Conservation (phyloP, 176 grass and related monocot genomes). For the Phoenix dactylifera region DNA sequence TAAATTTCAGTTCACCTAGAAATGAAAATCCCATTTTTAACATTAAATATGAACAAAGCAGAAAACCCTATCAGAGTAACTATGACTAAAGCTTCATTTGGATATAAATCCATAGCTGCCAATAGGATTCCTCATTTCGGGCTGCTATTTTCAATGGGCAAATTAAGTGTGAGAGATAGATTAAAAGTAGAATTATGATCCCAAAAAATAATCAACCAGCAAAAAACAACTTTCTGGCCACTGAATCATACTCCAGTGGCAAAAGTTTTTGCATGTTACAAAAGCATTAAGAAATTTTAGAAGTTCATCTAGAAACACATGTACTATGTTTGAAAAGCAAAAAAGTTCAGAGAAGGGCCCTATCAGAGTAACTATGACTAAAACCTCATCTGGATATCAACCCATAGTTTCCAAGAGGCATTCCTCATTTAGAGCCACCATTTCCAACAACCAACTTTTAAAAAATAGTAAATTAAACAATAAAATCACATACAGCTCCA, state of each 20-base stretch:
- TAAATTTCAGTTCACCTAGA: too few species aligned
- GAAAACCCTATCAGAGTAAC: background rate
- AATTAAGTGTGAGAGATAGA: background rate
- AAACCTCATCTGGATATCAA: background rate
- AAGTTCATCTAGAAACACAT: too few species aligned
- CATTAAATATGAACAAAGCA: background rate
- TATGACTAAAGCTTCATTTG: background rate
- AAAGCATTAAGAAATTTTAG: too few species aligned
- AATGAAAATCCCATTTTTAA: too few species aligned
- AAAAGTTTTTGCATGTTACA: too few species aligned
- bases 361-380: background rate
- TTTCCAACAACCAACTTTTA: background rate
- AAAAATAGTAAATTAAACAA: background rate
- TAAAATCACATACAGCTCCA: too few species aligned
- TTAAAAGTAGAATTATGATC: too few species aligned
- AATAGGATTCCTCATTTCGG: background rate
- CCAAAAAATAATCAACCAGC: too few species aligned
- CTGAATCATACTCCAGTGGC: too few species aligned
- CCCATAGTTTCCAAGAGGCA: background rate
- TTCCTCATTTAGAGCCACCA: background rate
- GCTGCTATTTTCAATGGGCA: background rate
- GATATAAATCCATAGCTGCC: background rate
- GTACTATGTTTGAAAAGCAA: background rate
- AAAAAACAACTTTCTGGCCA: too few species aligned
- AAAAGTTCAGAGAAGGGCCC: background rate